Conservation (phyloP, 202 grass and related monocot genomes). For the Brachypodium distachyon region DNA sequence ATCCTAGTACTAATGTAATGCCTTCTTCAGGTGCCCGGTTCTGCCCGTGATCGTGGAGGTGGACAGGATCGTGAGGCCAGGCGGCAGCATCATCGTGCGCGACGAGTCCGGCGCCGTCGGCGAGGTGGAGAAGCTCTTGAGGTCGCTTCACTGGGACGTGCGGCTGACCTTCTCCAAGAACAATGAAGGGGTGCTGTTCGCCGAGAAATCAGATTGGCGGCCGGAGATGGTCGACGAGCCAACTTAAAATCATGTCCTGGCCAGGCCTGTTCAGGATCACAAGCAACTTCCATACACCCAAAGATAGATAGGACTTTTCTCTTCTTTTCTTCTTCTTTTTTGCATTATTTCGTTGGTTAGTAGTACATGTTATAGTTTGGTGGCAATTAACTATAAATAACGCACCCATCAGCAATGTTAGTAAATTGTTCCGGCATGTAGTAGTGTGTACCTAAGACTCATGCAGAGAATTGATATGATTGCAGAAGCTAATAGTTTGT, state of each 20-base stretch:
- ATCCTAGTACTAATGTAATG: too few relatives aligned
- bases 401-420: constrained; percentile 1
- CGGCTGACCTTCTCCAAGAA: constrained; percentile 68
- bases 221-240: constrained; percentile 40
- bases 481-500: background rate
- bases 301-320: constrained; percentile 2
- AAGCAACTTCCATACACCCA: background rate
- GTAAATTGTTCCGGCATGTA: constrained; percentile 4
- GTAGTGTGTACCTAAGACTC: constrained; percentile 8
- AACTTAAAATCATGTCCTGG: background rate
- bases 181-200: constrained; percentile 51
- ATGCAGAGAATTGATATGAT: constrained; percentile 10
- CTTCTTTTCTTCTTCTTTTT: background rate
- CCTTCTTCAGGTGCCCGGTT: constrained; percentile 55
- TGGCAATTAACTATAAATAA: constrained; percentile 24
- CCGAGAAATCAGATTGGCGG: constrained; percentile 81
- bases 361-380: constrained; percentile 2
- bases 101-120: constrained; percentile 45
- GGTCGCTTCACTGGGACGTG: constrained; percentile 77
- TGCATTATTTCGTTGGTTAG: background rate
- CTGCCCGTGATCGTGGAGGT: constrained; percentile 67
- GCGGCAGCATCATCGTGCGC: constrained; percentile 66
- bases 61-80: constrained; percentile 81
- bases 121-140: constrained; percentile 66
- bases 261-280: background rate